phyloP scores from a whole-genome alignment of 768 basidiomycete genomes.

The Leccinum uliginosum region DNA sequence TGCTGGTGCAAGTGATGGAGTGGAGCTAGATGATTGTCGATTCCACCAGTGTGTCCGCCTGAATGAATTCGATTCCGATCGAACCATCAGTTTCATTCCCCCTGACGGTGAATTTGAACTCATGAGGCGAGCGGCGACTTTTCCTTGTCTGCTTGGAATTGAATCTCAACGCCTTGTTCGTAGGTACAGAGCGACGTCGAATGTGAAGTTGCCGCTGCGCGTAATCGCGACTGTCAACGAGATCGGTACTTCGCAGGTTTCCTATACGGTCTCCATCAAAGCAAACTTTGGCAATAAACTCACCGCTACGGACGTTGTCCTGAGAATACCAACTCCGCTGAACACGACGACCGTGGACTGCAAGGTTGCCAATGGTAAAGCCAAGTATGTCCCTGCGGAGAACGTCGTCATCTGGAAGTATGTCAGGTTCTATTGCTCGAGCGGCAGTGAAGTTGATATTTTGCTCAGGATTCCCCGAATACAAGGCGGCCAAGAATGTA shows the following conservation, averaged over 20 bases:
- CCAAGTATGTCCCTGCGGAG: conserved; percentile 94
- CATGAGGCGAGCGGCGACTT: conserved; percentile 64
- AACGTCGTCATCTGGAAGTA: conserved; percentile 99
- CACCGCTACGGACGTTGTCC: conserved; percentile 85
- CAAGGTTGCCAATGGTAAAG: conserved; percentile 90
- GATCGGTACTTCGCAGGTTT: conserved; percentile 86
- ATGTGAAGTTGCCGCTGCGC: conserved; percentile 90
- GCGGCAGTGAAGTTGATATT: conserved; percentile 1
- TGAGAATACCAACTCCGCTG: conserved; percentile 93
- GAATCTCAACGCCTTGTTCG: not conserved
- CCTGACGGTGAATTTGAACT: conserved; percentile 99
- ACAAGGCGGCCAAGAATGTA: conserved; percentile 90
- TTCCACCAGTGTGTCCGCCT: conserved; percentile 98
- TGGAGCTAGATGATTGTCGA: conserved; percentile 96
- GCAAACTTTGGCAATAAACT: conserved; percentile 90
- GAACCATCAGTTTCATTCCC: conserved; percentile 95
- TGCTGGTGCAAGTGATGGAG: conserved; percentile 58
- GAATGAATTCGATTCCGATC: conserved; percentile 88
- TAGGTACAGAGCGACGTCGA: conserved; percentile 94
- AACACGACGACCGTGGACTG: conserved; percentile 92
- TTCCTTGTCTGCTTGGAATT: not conserved
- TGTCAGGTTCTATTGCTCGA: conserved; percentile 31
- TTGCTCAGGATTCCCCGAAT: conserved; percentile 76
- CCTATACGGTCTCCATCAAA: conserved; percentile 84
- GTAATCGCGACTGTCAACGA: conserved; percentile 91